Base-by-base conservation (phyloP, 805 yeast species). In the Hanseniaspora hatyaiensis region DNA sequence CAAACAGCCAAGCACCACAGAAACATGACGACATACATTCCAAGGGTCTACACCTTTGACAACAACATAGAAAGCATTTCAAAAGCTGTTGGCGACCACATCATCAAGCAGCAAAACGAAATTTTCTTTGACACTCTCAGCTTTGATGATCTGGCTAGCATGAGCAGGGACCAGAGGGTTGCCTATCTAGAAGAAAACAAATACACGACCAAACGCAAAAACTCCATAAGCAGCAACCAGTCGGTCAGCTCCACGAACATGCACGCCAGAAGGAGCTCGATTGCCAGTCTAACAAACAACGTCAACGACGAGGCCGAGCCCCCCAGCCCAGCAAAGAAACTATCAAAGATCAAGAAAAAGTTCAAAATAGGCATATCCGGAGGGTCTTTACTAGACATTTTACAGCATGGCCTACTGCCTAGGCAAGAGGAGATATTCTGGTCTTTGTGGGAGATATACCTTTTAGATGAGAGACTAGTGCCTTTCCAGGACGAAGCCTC, bases 71-170 rank as follows among this genome's bases (percentile, higher is more conserved):
- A 78, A 24, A 92, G 84, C 15, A 96, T 89, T 28, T 96, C 97
- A 2, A 94, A 83, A 47, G 97, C 97, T 20, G 95, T 89, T 24
- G 96, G 96, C 1, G 96, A 92, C 64, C 95, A 88, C 63, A 81
- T 89, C 41, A 77, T 87, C 30, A 76, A 83, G 24, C 94, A 95
- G 11, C 97, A 92, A 65, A 84, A 88, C 59, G 62, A 60, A 48
- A 70, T 71, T 1, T 54, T 68, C 13, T 42, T 42, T 42, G 47
- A 42, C 12, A 33, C 38, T 12, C 13, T 42, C 18, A 52, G 50
- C n/a, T 47, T 51, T 38, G 51, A 51, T 33, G 47, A 41, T 19
- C 54, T 56, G 49, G 51, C 50, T 47, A 30, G 52, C 56, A 51
- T 59, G 53, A 49, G 43, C 11, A 33, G 38, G 24, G 44, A 32